Evolutionary conservation across 2,329 filamentous ascomycete genomes (phyloP), one percentile per base, ranked within the genome.

Genomic region (Talaromyces islandicus): DNA sequence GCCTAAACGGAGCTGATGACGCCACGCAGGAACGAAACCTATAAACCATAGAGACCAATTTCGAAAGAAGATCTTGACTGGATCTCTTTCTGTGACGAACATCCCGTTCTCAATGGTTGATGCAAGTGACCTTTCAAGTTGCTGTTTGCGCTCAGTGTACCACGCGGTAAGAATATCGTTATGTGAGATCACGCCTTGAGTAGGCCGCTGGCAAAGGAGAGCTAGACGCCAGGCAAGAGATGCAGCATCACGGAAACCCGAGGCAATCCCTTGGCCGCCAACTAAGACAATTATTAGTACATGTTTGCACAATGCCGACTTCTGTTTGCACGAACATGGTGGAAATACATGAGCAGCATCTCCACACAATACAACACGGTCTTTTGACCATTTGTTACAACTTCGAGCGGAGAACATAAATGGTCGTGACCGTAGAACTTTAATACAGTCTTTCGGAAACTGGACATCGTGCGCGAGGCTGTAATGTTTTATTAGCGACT

Each of bases 301-400:
- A 9, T 29, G n/a, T 21, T 4, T 21, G 3, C 17, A 43, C 7
- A 27, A 12, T 35, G 14, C 10, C 46, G 2, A 25, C 27, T 21
- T 43, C 19, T 38, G 19, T 6, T 7, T 53, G 24, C 24, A 66
- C 68, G 59, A 65, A 75, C 72, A 82, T 2, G 80, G 80, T 5
- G 80, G 81, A 60, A 82, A 82, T 4, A 82, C 81, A 65, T 83
- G 80, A 2, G 80, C 80, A 6, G 80, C 73, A 62, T 83, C 80
- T 17, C 81, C 80, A 48, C 75, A 77, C 0, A 83, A 68, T 27
- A 81, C 71, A 0, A 75, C 75, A 5, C 75, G 69, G 9, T 69
- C 71, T 12, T 72, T 64, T 21, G 73, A 72, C 81, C 81, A 83
- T 38, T 69, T 72, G 60, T 82, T 81, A 60, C 78, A 79, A 48